These are phyloP conservation scores for Barbatosphaeria neglecta DNA, from an alignment of 495 filamentous ascomycete species.

Conservation along the genomic window DNA sequence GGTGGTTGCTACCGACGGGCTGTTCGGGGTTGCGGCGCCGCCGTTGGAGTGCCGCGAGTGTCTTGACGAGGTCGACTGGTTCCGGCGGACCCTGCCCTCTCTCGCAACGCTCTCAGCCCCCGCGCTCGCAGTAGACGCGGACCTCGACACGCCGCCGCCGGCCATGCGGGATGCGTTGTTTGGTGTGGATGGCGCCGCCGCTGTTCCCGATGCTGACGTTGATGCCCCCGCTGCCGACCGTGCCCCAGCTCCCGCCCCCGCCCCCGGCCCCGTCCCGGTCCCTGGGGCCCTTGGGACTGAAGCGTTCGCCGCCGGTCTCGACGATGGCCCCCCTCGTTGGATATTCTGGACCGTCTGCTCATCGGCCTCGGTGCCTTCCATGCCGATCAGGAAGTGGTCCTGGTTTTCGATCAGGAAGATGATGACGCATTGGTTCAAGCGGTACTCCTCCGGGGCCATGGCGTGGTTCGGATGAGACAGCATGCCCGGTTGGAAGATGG, in stretches of 20 bases:
- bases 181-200: not conserved
- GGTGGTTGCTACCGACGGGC: slow-evolving; percentile 44
- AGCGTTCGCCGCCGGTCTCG: slow-evolving; percentile 44
- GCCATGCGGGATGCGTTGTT: not conserved
- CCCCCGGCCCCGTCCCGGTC: no score
- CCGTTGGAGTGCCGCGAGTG: slow-evolving; percentile 62
- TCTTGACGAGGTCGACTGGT: slow-evolving; percentile 61
- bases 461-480: slow-evolving; percentile 89
- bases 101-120: slow-evolving; percentile 77
- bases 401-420: slow-evolving; percentile 98
- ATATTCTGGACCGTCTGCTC: slow-evolving; percentile 79
- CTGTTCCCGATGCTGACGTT: slow-evolving; percentile 22
- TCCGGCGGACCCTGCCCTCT: slow-evolving; percentile 65
- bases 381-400: slow-evolving; percentile 81
- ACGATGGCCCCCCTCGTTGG: slow-evolving; percentile 50
- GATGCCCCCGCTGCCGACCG: no score
- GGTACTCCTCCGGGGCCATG: slow-evolving; percentile 88
- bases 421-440: slow-evolving; percentile 89
- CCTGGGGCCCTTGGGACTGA: not conserved
- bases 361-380: slow-evolving; percentile 84
- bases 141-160: slow-evolving; percentile 46
- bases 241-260: no score
- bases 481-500: slow-evolving; percentile 95
- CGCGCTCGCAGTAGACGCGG: slow-evolving; percentile 76
- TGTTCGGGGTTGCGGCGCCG: slow-evolving; percentile 57